phyloP scores from a whole-genome alignment of 2,329 filamentous ascomycete genomes.

The Fusarium continuum region DNA sequence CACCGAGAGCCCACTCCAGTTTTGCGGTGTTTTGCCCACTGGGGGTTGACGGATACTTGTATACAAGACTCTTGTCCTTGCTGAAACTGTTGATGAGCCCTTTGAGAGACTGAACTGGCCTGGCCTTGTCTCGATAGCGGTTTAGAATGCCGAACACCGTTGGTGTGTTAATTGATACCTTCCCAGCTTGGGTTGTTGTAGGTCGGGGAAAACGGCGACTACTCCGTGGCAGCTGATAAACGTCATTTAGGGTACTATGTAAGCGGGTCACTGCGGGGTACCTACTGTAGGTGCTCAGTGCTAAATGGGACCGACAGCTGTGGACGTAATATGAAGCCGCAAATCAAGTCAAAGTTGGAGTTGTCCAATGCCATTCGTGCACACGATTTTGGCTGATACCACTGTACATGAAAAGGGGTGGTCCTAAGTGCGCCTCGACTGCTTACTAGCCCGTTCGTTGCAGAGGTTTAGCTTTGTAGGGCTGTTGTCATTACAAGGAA shows the following conservation, averaged over 20 bases:
- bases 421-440: not conserved
- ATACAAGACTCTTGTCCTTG: not conserved
- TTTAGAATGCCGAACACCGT: constrained; percentile 26
- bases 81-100: not conserved
- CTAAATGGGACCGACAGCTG: constrained; percentile 2
- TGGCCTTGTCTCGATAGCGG: constrained; percentile 2
- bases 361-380: not conserved
- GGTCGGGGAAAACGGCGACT: constrained; percentile 29
- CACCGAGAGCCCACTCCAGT: constrained; percentile 3
- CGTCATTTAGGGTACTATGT: constrained; percentile 18
- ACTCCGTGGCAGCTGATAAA: constrained; percentile 27
- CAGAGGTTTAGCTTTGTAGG: not conserved
- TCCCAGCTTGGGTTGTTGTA: constrained; percentile 12
- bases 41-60: not conserved
- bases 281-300: constrained; percentile 7
- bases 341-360: not conserved
- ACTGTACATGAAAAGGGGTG: not conserved
- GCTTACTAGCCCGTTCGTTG: not conserved
- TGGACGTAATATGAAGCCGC: not conserved
- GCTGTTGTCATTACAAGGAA: not conserved
- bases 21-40: constrained; percentile 10
- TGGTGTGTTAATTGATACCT: constrained; percentile 20
- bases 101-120: not conserved
- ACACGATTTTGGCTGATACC: not conserved
- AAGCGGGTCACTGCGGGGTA: constrained; percentile 33